phyloP scores from a whole-genome alignment of 2,329 filamentous ascomycete species.

The Phialocephala sp. region DNA sequence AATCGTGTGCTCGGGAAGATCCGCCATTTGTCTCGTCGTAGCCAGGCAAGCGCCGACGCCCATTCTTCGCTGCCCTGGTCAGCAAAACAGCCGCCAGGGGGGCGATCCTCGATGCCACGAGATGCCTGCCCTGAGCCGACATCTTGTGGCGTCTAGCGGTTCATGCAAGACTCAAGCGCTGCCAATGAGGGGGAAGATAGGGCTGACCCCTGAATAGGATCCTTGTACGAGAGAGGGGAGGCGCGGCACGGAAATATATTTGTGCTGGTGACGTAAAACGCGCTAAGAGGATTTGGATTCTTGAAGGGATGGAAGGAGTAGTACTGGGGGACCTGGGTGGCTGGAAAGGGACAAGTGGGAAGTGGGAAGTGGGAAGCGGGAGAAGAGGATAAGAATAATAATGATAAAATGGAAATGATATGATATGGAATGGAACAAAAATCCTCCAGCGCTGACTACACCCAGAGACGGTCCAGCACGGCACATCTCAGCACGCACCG shows the following conservation, averaged over 20 bases:
- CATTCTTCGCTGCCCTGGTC: not conserved
- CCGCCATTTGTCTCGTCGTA: not conserved
- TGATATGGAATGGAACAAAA: not conserved
- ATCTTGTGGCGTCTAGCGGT: not conserved
- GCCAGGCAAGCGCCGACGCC: not conserved
- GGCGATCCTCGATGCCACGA: not conserved
- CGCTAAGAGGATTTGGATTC: not conserved
- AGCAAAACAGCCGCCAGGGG: not conserved
- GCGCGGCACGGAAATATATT: not conserved
- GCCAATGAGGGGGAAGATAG: not conserved
- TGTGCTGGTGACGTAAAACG: not conserved
- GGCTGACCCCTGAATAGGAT: no score
- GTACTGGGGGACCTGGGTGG: not conserved
- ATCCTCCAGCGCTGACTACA: not conserved
- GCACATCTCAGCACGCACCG: not conserved
- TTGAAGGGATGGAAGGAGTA: not conserved
- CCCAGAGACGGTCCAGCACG: not conserved
- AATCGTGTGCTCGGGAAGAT: no score
- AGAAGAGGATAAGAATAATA: not conserved
- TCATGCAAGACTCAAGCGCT: not conserved
- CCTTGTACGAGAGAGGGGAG: not conserved
- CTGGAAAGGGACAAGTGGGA: no score
- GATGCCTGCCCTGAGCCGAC: not conserved
- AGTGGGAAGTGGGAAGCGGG: no score
- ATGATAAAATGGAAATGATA: not conserved